These are phyloP conservation scores for Coelastrella sp. DNA, from an alignment of 139 green algal species.

Conservation along the genomic window DNA sequence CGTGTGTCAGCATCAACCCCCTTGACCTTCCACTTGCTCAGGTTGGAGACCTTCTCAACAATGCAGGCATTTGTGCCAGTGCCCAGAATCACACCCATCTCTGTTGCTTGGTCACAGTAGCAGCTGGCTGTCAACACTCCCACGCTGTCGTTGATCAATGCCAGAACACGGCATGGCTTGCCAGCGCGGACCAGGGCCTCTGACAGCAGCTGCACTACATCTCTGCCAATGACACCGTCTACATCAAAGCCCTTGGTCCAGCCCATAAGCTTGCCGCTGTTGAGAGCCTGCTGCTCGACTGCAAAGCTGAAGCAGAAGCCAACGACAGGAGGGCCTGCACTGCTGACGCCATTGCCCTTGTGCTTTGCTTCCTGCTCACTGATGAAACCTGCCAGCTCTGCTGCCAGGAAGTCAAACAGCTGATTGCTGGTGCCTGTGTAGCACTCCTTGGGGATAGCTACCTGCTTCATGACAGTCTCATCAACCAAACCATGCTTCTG, in stretches of 20 bases:
- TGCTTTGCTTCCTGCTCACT: slow-evolving; percentile 40
- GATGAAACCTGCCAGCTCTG: slow-evolving; percentile 58
- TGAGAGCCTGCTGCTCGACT: slow-evolving; percentile 82
- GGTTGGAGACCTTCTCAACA: slow-evolving; percentile 64
- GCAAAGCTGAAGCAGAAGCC: slow-evolving; percentile 96
- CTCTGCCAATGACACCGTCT: slow-evolving; percentile 54
- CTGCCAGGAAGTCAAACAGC: slow-evolving; percentile 85
- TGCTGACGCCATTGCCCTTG: not conserved
- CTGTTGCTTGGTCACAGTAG: slow-evolving; percentile 74
- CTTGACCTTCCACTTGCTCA: slow-evolving; percentile 63
- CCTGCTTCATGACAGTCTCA: slow-evolving; percentile 60
- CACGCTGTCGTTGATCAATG: slow-evolving; percentile 90
- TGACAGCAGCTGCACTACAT: slow-evolving; percentile 64
- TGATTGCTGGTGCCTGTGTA: slow-evolving; percentile 59
- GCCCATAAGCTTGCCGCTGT: slow-evolving; percentile 80
- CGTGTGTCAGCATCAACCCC: slow-evolving; percentile 5
- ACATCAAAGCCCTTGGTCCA: slow-evolving; percentile 91
- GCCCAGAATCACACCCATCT: slow-evolving; percentile 85
- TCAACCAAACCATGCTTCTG: slow-evolving; percentile 52
- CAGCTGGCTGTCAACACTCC: slow-evolving; percentile 70
- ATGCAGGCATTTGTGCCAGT: slow-evolving; percentile 92
- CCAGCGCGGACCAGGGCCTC: slow-evolving; percentile 52
- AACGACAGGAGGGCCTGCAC: slow-evolving; percentile 60
- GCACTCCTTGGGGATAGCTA: slow-evolving; percentile 63
- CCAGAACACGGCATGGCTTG: slow-evolving; percentile 57